Evolutionary conservation across 2,329 filamentous ascomycete genomes (phyloP), one percentile per base, ranked within the genome.

Genomic region (Fusarium xylarioides): DNA sequence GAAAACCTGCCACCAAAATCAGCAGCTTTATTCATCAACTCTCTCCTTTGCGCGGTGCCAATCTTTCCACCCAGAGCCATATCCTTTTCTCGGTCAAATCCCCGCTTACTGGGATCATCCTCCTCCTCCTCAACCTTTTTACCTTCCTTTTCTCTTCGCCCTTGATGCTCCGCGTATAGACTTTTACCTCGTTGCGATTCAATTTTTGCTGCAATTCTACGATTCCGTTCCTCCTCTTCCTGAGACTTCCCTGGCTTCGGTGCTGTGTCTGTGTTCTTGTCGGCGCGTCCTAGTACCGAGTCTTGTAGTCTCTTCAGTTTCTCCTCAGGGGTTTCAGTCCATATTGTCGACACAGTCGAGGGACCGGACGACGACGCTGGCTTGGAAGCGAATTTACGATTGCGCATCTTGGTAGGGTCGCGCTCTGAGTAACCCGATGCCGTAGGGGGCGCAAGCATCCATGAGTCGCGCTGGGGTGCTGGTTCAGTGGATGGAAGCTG

Each of bases 1-100:
- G 91, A 89, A 78, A 98, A 98, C 54, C 94, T 87, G 2, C 92
- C 92, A 7, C 92, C 91, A 82, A 98, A 97, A 77, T 95, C 92
- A 21, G 91, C 89, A 9, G 94, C 93, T 79, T 92, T 92, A 74
- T 89, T 92, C 67, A 98, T 81, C 85, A 98, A 85, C 75, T 98
- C 93, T 76, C 90, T 90, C 75, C 92, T 90, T 84, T 97, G 91
- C 40, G 91, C 87, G 73, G 91, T 85, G 32, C 91, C 92, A 59
- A 98, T 90, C 77, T 89, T 90, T 23, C 90, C 89, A 14, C 92
- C 91, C 5, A 93, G 84, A 43, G 90, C 92, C 90, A 98, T 97
- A 81, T 98, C 96, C 84, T 98, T 98, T 81, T 98, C 94, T 71
- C 91, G 88, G 83, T 98, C 94, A 82, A 98, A 98, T 0, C 90